Conservation (phyloP, 371 early-diverging fungal genomes). For the Dichotomocladium elegans region DNA sequence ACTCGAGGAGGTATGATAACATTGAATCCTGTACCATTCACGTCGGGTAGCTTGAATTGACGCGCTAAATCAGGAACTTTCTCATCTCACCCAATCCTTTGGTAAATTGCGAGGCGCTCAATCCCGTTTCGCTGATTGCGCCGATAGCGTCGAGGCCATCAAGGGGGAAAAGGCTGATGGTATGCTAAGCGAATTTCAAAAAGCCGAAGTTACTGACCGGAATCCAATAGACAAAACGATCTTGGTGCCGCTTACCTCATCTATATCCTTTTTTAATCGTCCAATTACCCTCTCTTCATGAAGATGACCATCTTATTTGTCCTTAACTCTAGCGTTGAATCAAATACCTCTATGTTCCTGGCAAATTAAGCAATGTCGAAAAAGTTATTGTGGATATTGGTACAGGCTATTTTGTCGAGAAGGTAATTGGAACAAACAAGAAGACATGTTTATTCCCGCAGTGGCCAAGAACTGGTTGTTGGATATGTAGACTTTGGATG, state of each 20-base stretch:
- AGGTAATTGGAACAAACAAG: conserved; percentile 50
- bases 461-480: too few relatives aligned
- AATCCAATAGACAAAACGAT: conserved; percentile 57
- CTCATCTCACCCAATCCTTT: conserved; percentile 79
- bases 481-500: conserved; percentile 56
- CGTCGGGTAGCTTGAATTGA: not conserved
- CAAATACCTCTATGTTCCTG: conserved; percentile 86
- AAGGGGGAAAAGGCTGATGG: conserved; percentile 40
- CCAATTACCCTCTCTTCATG: not conserved
- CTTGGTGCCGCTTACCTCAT: conserved; percentile 75
- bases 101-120: conserved; percentile 86
- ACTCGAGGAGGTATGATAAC: conserved; percentile 70
- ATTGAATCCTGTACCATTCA: not conserved
- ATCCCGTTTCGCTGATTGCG: conserved; percentile 80
- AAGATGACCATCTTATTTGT: not conserved
- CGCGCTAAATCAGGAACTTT: conserved; percentile 63
- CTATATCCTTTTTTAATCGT: conserved; percentile 40
- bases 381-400: conserved; percentile 94
- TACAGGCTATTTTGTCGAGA: conserved; percentile 94
- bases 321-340: not conserved
- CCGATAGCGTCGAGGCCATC: conserved; percentile 51
- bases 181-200: conserved; percentile 3
- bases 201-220: conserved; percentile 25
- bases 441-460: too few relatives aligned
- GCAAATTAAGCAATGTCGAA: conserved; percentile 72